Conservation (phyloP, 2,329 filamentous ascomycete genomes). For the Colletotrichum tropicicola region DNA sequence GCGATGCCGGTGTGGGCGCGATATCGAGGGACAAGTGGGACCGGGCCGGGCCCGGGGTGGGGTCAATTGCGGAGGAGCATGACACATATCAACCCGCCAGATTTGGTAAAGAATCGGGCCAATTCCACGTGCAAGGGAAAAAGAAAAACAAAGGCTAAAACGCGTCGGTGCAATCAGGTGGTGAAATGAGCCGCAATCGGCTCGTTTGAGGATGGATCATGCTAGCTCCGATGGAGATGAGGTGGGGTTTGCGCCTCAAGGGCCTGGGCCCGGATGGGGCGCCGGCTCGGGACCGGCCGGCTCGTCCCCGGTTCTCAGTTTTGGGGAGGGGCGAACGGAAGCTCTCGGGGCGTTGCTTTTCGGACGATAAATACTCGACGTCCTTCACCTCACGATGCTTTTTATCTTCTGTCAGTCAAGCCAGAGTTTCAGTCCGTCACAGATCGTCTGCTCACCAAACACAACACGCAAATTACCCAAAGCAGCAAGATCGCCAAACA, state of each 20-base stretch:
- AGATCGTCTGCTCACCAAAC: background rate
- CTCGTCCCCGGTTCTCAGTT: constrained; percentile 11
- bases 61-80: background rate
- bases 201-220: background rate
- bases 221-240: constrained; percentile 17
- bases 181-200: background rate
- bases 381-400: background rate
- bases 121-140: constrained; percentile 1
- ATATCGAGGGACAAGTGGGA: constrained; percentile 8
- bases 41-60: constrained; percentile 25
- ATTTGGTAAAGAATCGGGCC: constrained; percentile 5
- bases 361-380: constrained; percentile 21
- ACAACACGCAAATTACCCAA: background rate
- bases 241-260: background rate
- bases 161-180: background rate
- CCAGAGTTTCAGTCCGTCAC: background rate
- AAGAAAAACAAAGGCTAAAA: background rate
- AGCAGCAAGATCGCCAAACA: too few species aligned
- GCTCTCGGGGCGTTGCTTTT: background rate
- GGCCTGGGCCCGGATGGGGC: constrained; percentile 24
- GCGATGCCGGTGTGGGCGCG: constrained; percentile 20
- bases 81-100: constrained; percentile 21
- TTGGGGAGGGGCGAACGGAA: constrained; percentile 3
- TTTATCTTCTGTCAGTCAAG: background rate
- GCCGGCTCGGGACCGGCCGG: constrained; percentile 27